These are phyloP conservation scores for Limnanthes douglasii DNA, from an alignment of 345 rosid species.

Conservation along the genomic window DNA sequence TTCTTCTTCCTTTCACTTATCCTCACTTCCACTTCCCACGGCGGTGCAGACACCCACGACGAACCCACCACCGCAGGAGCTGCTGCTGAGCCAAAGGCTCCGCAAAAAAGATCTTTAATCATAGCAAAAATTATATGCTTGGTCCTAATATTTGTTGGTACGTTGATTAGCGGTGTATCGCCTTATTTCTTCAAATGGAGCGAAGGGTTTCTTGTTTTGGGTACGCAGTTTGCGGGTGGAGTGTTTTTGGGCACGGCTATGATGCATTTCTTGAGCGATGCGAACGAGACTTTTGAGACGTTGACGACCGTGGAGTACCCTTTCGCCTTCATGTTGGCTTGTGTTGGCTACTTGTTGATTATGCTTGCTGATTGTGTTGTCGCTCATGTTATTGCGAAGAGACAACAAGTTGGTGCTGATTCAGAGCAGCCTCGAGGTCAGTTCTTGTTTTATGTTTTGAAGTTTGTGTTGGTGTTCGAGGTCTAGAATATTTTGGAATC, in stretches of 20 bases:
- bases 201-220: slow-evolving; percentile 52
- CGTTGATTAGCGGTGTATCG: slow-evolving; percentile 57
- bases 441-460: no score
- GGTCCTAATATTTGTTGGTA: slow-evolving; percentile 42
- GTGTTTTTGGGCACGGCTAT: slow-evolving; percentile 75
- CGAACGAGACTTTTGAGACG: slow-evolving; percentile 50
- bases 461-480: no score
- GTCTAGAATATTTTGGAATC: no score
- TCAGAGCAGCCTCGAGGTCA: slow-evolving; percentile 53
- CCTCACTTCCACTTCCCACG: slow-evolving; percentile 36
- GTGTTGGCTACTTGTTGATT: slow-evolving; percentile 55
- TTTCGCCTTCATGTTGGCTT: slow-evolving; percentile 76
- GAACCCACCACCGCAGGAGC: slow-evolving; percentile 5
- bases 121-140: slow-evolving; percentile 51
- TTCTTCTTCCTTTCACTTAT: slow-evolving; percentile 26
- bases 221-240: slow-evolving; percentile 79
- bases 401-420: slow-evolving; percentile 6
- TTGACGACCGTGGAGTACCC: slow-evolving; percentile 48
- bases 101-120: slow-evolving; percentile 36
- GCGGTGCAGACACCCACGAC: slow-evolving; percentile 17
- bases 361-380: slow-evolving; percentile 61
- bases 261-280: slow-evolving; percentile 80
- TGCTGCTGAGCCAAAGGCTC: slow-evolving; percentile 8
- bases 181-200: slow-evolving; percentile 77
- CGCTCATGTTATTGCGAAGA: slow-evolving; percentile 28